phyloP scores from a whole-genome alignment of 164 flowering plant genomes.

The Magnolia officinalis region DNA sequence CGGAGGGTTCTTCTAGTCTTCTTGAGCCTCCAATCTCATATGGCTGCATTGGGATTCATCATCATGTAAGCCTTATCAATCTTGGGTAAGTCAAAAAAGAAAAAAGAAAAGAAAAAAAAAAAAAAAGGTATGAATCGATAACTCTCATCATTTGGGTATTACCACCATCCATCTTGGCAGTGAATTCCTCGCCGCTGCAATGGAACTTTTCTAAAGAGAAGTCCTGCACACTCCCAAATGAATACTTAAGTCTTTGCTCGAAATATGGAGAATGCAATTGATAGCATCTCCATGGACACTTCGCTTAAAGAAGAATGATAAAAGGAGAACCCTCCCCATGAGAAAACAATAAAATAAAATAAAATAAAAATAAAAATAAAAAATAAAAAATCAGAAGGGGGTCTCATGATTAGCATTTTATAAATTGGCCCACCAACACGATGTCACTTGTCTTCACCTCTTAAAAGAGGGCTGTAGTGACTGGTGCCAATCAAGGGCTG shows the following conservation, averaged over 20 bases:
- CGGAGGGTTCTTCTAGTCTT: neutral
- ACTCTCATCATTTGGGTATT: slow-evolving; percentile 25
- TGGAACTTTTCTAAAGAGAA: slow-evolving; percentile 63
- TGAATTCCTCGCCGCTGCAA: slow-evolving; percentile 38
- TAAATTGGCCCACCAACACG: too few species aligned
- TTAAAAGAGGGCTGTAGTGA: too few species aligned
- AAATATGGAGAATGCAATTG: neutral
- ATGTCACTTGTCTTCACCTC: too few species aligned
- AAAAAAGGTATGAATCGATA: neutral
- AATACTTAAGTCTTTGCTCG: slow-evolving; percentile 9
- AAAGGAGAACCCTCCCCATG: neutral
- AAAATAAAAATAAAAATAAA: too few species aligned
- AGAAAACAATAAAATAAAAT: neutral
- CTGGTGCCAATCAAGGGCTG: too few species aligned
- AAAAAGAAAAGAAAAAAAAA: neutral
- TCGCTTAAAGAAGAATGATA: neutral
- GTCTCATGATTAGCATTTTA: too few species aligned
- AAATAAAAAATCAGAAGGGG: too few species aligned
- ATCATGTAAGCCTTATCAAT: neutral
- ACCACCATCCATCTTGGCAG: slow-evolving; percentile 26
- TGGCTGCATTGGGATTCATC: neutral
- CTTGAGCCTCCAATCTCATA: neutral
- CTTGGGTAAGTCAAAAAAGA: neutral
- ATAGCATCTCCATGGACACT: neutral
- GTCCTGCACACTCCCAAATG: slow-evolving; percentile 52